A percentile compares a stretch with the other conserved stretches of the same genome.
phyloP scores from a whole-genome alignment of 2,329 filamentous ascomycete genomes.

The Xylariaceae sp. region DNA sequence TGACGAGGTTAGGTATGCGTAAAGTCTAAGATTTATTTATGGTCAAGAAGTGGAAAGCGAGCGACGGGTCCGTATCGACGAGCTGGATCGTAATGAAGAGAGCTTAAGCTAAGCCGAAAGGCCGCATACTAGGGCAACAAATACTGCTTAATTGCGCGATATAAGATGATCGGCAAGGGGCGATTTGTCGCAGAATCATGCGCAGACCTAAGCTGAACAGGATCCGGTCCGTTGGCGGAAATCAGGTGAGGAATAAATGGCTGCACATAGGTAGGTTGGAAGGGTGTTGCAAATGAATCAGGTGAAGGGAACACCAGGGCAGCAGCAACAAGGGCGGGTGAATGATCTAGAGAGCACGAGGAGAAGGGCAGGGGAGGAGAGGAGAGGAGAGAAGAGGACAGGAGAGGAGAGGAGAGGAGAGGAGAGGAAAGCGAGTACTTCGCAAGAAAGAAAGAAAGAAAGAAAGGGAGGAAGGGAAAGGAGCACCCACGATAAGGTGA shows the following conservation, averaged over 20 bases:
- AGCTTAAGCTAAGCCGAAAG: conserved; percentile 10
- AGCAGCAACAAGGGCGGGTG: background rate
- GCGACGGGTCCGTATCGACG: conserved; percentile 11
- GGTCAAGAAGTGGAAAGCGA: conserved; percentile 5
- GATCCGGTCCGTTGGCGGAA: conserved; percentile 8
- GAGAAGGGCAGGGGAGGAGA: conserved; percentile 1
- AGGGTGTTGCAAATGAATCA: background rate
- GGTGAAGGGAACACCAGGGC: conserved; percentile 11
- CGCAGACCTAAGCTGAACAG: conserved; percentile 14
- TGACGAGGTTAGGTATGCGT: conserved; percentile 30
- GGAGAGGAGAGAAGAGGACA: conserved; percentile 4
- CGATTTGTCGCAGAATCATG: conserved; percentile 15
- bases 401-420: background rate
- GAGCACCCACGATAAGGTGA: conserved; percentile 27
- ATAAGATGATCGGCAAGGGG: conserved; percentile 9
- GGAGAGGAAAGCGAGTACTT: too few species aligned
- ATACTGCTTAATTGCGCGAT: conserved; percentile 6
- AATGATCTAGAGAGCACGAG: background rate
- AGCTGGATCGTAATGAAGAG: conserved; percentile 2
- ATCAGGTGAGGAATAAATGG: conserved; percentile 10
- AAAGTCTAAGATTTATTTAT: conserved; percentile 13
- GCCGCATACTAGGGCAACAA: conserved; percentile 13
- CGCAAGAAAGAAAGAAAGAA: conserved; percentile 2
- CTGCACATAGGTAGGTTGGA: conserved; percentile 7
- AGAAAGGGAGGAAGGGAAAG: conserved; percentile 16